Conservation (phyloP, 306 rosid genomes). For the Mimosa bimucronata region DNA sequence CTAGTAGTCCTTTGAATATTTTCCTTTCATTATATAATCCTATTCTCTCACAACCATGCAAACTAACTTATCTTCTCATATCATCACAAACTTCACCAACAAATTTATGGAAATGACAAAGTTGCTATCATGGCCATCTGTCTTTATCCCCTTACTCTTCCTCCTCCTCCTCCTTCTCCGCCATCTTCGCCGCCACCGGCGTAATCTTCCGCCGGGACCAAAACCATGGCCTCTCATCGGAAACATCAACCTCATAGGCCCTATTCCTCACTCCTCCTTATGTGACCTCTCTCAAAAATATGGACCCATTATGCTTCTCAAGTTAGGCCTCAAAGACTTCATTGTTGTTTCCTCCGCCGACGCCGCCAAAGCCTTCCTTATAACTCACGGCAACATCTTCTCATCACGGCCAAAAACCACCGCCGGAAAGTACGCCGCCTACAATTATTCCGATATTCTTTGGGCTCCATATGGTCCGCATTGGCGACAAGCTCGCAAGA, state of each 20-base stretch:
- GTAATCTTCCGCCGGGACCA: constrained; percentile 61
- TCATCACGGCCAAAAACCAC: constrained; percentile 49
- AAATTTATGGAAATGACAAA: not conserved
- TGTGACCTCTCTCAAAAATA: constrained; percentile 49
- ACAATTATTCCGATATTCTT: not conserved
- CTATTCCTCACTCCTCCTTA: constrained; percentile 55
- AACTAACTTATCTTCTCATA: too few relatives aligned
- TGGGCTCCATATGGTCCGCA: not conserved
- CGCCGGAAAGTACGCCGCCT: constrained; percentile 37
- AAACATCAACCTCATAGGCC: constrained; percentile 43
- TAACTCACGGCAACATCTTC: constrained; percentile 50
- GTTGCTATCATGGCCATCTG: constrained; percentile 46
- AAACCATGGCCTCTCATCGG: constrained; percentile 20
- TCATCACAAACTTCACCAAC: too few relatives aligned
- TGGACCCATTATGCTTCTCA: constrained; percentile 57
- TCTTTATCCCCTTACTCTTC: constrained; percentile 36
- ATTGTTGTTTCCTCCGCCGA: constrained; percentile 54
- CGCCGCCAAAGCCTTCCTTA: constrained; percentile 53
- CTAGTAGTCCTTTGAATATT: too few relatives aligned
- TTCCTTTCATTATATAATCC: too few relatives aligned
- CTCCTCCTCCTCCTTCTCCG: not conserved
- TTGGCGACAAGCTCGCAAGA: constrained; percentile 45
- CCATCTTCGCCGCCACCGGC: constrained; percentile 33
- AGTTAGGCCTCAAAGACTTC: constrained; percentile 48
- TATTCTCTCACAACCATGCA: too few relatives aligned